phyloP scores from a whole-genome alignment of 78 protist genomes.

The Dictyostelium brefeldianum region DNA sequence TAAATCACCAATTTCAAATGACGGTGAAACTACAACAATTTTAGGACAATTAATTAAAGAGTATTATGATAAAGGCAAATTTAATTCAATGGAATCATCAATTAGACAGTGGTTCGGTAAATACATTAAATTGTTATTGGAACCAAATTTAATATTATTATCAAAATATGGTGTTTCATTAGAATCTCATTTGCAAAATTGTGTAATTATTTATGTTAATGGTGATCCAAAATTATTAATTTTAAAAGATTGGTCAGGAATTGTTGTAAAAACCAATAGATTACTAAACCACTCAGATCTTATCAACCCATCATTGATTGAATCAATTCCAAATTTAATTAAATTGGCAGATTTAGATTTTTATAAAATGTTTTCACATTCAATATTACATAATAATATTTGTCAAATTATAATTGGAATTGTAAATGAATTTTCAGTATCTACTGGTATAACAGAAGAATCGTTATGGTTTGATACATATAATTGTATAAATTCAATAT shows the following conservation, averaged over 20 bases:
- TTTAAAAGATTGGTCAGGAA: slow-evolving; percentile 22
- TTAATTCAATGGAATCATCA: not conserved
- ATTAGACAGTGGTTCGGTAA: slow-evolving; percentile 3
- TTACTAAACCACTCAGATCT: not conserved
- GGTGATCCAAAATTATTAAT: slow-evolving; percentile 10
- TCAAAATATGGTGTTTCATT: slow-evolving; percentile 34
- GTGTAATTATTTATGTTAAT: not conserved
- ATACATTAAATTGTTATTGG: not conserved
- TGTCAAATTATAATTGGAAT: slow-evolving; percentile 21
- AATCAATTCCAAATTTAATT: slow-evolving; percentile 7
- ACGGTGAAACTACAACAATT: not conserved
- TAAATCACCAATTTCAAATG: not conserved
- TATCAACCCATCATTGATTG: not conserved
- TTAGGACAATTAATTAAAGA: slow-evolving; percentile 1
- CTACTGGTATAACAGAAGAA: not conserved
- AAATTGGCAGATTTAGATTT: slow-evolving; percentile 1
- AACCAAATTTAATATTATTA: slow-evolving; percentile 27
- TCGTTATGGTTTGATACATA: too few species aligned
- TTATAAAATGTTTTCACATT: slow-evolving; percentile 34
- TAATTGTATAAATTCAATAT: too few species aligned
- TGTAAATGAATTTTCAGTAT: not conserved
- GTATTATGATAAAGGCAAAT: not conserved
- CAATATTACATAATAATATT: slow-evolving; percentile 14
- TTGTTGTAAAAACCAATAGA: slow-evolving; percentile 14
- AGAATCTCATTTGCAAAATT: slow-evolving; percentile 36